Base-by-base conservation (phyloP, 1,284 basidiomycete species). In the Cystobasidium slooffiae region DNA sequence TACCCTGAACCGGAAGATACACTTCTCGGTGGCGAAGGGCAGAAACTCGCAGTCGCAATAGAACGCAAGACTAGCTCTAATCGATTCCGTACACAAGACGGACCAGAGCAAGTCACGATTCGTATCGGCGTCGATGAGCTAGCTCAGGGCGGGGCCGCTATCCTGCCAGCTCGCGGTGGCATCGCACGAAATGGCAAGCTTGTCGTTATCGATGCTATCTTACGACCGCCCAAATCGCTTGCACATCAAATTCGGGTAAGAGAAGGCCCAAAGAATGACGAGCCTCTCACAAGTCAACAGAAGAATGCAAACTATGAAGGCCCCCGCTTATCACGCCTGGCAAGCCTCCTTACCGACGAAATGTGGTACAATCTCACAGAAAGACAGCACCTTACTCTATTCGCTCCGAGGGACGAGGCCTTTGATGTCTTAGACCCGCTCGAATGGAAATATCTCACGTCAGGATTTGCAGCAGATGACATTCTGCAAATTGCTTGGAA, bases 331-430 rank as follows among this genome's bases (percentile, higher is more conserved):
- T 77, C 80, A 2, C 78, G 75, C 12, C 75, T 83, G 22, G 72
- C 80, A 1, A 76, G 81, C 79, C 76, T 83, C 59, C 67, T 82
- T 58, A 64, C 80, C 87, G n/a, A 63, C 0, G 70, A 75, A 0
- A 43, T 78, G 2, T 75, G 80, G 56, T 68, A 77, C 49, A 77
- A 77, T 53, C 74, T 79, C n/a, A 72, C 58, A 10, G 75, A 16
- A 65, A 79, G 74, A 0, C 84, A 92, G 0, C 89, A 91, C 79
- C 84, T 97, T 44, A 97, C 96, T 0, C 79, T 99, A 47, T 99
- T 99, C 82, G 86, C 97, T 1, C 96, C 97, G 0, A 85, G 90
- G 16, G 88, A 97, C 80, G 84, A 87, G 31, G 95, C 97, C 10
- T 97, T 86, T 89, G 88, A 84, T 86, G 58, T 79, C 49, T 83